These are phyloP conservation scores for Chalaropsis thielavioides DNA, from an alignment of 2,329 filamentous ascomycete species.

Conservation along the genomic window DNA sequence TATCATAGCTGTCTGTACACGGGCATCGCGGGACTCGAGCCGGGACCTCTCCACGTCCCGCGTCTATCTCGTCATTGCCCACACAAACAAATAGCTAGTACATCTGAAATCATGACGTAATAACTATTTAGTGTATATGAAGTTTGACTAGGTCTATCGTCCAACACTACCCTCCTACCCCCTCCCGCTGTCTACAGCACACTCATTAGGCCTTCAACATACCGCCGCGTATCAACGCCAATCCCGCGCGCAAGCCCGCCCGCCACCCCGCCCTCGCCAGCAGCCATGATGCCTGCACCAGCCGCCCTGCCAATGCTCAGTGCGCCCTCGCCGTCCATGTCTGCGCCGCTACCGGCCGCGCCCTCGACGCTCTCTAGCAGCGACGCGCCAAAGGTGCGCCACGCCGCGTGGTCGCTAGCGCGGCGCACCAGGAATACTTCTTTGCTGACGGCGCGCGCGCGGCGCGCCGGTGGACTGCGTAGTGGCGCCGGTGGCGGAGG, in stretches of 20 bases:
- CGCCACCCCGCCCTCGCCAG: slow-evolving; percentile 24
- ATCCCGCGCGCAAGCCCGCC: slow-evolving; percentile 55
- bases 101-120: too few relatives aligned
- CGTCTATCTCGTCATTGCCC: too few relatives aligned
- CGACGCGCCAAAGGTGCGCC: slow-evolving; percentile 25
- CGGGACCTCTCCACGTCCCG: too few relatives aligned
- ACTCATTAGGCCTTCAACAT: slow-evolving; percentile 58
- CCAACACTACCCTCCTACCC: neutral
- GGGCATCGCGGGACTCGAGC: too few relatives aligned
- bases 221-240: slow-evolving; percentile 60
- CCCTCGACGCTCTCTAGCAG: slow-evolving; percentile 25
- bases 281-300: neutral
- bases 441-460: slow-evolving; percentile 28
- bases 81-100: too few relatives aligned
- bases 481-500: neutral
- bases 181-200: slow-evolving; percentile 6
- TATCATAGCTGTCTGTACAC: neutral
- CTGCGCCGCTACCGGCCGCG: neutral
- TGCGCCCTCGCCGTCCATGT: slow-evolving; percentile 32
- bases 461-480: too few relatives aligned
- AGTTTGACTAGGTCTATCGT: too few relatives aligned
- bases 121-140: too few relatives aligned
- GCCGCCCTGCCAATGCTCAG: neutral
- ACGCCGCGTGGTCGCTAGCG: slow-evolving; percentile 40
- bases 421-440: slow-evolving; percentile 48